These are phyloP conservation scores for Phoma sp. DNA, from an alignment of 2,329 filamentous ascomycete genomes.

Conservation along the genomic window DNA sequence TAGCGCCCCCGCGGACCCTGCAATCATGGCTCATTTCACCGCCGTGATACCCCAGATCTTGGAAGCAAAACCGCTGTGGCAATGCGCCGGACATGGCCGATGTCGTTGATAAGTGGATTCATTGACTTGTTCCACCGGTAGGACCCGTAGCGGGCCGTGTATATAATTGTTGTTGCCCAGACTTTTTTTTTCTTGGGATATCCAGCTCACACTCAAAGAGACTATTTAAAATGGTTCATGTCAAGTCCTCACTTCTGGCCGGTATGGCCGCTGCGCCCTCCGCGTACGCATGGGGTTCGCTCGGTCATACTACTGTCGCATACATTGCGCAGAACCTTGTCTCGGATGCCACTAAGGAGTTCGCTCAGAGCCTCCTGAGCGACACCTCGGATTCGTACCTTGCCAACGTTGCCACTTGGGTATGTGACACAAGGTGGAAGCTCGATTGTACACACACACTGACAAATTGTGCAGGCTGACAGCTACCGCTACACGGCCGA, in stretches of 20 bases:
- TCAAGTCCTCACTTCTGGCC: conserved; percentile 31
- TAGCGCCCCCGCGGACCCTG: conserved; percentile 31
- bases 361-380: conserved; percentile 52
- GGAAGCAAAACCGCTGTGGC: conserved; percentile 22
- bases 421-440: neutral
- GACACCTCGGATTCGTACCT: conserved; percentile 55
- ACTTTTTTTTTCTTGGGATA: neutral
- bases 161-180: conserved; percentile 14
- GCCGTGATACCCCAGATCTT: conserved; percentile 18
- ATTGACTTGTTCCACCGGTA: neutral
- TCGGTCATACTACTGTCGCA: conserved; percentile 62
- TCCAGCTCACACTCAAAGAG: neutral
- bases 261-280: conserved; percentile 32
- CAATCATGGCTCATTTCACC: conserved; percentile 13
- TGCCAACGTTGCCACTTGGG: conserved; percentile 59
- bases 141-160: neutral
- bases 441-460: neutral
- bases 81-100: conserved; percentile 40
- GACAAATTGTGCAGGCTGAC: conserved; percentile 47
- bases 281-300: conserved; percentile 56
- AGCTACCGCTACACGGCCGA: conserved; percentile 56
- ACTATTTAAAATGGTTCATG: conserved; percentile 27
- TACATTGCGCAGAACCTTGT: conserved; percentile 61
- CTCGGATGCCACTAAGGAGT: conserved; percentile 50
- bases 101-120: conserved; percentile 18